Evolutionary conservation across 805 yeast species (phyloP), one percentile per base, ranked within the genome.

Genomic region (Yamadazyma phyllophila): DNA sequence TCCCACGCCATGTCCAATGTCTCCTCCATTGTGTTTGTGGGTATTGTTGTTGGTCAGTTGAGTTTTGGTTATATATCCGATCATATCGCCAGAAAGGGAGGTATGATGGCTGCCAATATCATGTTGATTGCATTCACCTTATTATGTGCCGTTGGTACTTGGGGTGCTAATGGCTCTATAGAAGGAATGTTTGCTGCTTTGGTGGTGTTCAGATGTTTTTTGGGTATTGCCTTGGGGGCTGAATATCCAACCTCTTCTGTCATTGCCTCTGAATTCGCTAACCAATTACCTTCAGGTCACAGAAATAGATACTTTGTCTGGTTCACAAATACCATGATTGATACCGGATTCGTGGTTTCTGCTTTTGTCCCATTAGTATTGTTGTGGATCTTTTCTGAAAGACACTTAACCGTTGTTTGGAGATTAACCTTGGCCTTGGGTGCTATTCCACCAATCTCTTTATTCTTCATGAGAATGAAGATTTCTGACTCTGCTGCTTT

Each of bases 211-310:
- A 78, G 98, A 65, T 88, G 88, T 65, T 83, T 91, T 66, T 69
- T 91, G 42, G 98, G 98, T 67, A 73, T 88, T 52, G 95, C 91
- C 57, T 87, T 92, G 56, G 98, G 98, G 57, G 91, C 95, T 41
- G 98, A 91, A 67, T 91, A 91, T 61, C 96, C 97, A 39, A 85
- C 95, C 11, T 91, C 96, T 37, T 85, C 96, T 7, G 92, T 91
- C 14, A 95, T 96, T 31, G 88, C 95, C 55, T 90, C 97, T 26
- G 97, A 91, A 66, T 94, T 95, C 33, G 82, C 95, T 38, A 82
- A 86, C 46, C 68, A 80, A 50, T 70, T 90, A 55, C 87, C 91
- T 13, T 75, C 81, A n/a, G 96, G 96, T 47, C 76, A 77, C 49
- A 84, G 97, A 72, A 89, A 91, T 69, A 77, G 97, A 63, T 90